Evolutionary conservation across 192 early-diverging fungal genomes (phyloP), one percentile per base, ranked within the genome.

Genomic region (Backusella luteola): DNA sequence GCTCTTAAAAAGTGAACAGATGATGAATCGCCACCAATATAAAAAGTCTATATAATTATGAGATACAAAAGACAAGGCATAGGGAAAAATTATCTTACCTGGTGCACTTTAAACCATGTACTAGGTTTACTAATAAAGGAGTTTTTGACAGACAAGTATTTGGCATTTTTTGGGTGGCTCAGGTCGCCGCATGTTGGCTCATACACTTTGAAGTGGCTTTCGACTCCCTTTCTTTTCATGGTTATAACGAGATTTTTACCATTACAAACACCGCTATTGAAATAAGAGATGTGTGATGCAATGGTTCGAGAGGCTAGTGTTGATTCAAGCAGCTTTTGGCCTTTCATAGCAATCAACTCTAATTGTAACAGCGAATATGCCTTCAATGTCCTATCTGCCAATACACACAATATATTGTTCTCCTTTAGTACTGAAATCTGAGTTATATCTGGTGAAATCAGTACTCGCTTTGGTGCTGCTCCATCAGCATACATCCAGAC

Each of bases 1-100:
- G 92, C 90, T 34, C 89, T 91, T 77, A 97, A 83, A 74, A 96
- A 96, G 76, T 96, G 91, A 69, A 97, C 84, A n/a, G 93, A 90
- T 35, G 87, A 92, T 15, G 94, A 88, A 83, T 97, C 94, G 15
- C 92, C 88, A 32, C 95, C 94, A 85, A 98, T 93, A 78, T 97
- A 99, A 80, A 96, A 96, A 80, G 95, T 93, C 91, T 95, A 49
- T 52, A 23, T 15, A 12, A 59, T 59, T 2, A 59, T 59, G 53
- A 59, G 53, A 59, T 59, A 59, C 53, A 3, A 7, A 26, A 59
- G 21, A 7, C 26, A 26, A 26, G 21, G n/a, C 26, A 29, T 26
- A 12, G 21, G 1, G 9, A 14, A 29, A 29, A 4, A 29, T 63
- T 29, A 11, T 38, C 63, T 66, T 74, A 81, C 79, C 71, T 74